Conservation (phyloP, 306 rosid genomes). For the Vigna unguiculata region DNA sequence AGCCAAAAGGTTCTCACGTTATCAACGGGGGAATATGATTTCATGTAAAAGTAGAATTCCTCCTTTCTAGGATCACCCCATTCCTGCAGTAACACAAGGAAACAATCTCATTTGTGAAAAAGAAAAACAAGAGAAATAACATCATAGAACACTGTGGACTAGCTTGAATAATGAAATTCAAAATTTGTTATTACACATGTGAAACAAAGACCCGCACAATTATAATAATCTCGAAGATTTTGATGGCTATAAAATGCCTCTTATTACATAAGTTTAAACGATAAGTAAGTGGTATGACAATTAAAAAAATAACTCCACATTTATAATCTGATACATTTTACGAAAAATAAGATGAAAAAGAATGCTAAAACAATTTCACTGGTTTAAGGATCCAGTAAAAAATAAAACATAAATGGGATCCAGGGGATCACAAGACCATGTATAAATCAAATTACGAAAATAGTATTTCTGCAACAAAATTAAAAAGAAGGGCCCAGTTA, state of each 20-base stretch:
- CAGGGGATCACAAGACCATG: conserved; percentile 3
- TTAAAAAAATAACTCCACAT: background rate
- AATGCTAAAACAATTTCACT: conserved; percentile 2
- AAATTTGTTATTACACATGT: conserved; percentile 12
- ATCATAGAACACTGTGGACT: conserved; percentile 8
- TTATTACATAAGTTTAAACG: background rate
- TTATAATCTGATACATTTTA: conserved; percentile 1
- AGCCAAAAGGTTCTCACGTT: conserved; percentile 67
- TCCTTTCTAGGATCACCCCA: conserved; percentile 98
- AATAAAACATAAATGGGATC: background rate
- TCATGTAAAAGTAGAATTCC: conserved; percentile 93
- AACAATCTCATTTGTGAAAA: conserved; percentile 25
- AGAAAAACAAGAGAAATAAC: conserved; percentile 37
- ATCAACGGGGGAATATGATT: conserved; percentile 96
- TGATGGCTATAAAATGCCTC: conserved; percentile 18
- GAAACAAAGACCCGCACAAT: background rate
- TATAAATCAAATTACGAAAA: conserved; percentile 35
- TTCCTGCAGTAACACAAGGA: conserved; percentile 69
- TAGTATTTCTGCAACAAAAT: conserved; percentile 2
- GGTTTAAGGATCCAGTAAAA: background rate
- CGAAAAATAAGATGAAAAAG: background rate
- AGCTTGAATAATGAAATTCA: conserved; percentile 33
- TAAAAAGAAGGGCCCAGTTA: background rate
- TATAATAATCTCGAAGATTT: conserved; percentile 24
- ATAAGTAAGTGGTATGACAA: background rate